These are phyloP conservation scores for Helenozyma rhizophorensis DNA, from an alignment of 805 yeast genomes.

Conservation along the genomic window DNA sequence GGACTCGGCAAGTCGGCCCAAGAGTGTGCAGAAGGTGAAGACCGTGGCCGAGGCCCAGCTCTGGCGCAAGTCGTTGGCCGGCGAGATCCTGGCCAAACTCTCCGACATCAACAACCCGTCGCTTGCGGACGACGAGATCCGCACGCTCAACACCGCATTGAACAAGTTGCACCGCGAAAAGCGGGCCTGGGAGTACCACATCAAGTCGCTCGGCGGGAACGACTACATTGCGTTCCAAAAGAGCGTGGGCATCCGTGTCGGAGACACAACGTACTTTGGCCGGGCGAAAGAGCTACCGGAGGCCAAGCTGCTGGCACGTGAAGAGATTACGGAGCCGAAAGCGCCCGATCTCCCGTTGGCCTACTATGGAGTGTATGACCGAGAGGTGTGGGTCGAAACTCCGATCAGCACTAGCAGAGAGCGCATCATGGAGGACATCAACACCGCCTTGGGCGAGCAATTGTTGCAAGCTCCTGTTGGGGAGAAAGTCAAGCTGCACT, in stretches of 20 bases:
- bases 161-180: slow-evolving; percentile 66
- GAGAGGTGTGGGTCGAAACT: slow-evolving; percentile 4
- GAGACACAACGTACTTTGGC: slow-evolving; percentile 75
- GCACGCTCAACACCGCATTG: slow-evolving; percentile 71
- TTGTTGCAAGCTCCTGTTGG: slow-evolving; percentile 1
- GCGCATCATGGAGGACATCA: slow-evolving; percentile 9
- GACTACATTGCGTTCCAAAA: slow-evolving; percentile 44
- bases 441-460: slow-evolving; percentile 9
- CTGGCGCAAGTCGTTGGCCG: slow-evolving; percentile 59
- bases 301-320: slow-evolving; percentile 32
- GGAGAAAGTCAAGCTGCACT: slow-evolving; percentile 1
- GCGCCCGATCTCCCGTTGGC: slow-evolving; percentile 7
- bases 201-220: slow-evolving; percentile 69
- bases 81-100: slow-evolving; percentile 60
- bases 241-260: slow-evolving; percentile 24
- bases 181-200: slow-evolving; percentile 73
- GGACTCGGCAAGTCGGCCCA: slow-evolving; percentile 57
- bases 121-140: slow-evolving; percentile 54
- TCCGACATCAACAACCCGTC: slow-evolving; percentile 58
- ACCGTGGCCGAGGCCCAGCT: slow-evolving; percentile 62
- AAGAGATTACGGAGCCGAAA: slow-evolving; percentile 16
- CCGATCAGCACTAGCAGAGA: slow-evolving; percentile 4
- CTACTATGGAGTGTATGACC: slow-evolving; percentile 44
- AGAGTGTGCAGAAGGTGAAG: slow-evolving; percentile 47
- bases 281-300: slow-evolving; percentile 79